Evolutionary conservation across 164 flowering plant genomes (phyloP), one percentile per base, ranked within the genome.

Genomic region (Dillenia suffruticosa): DNA sequence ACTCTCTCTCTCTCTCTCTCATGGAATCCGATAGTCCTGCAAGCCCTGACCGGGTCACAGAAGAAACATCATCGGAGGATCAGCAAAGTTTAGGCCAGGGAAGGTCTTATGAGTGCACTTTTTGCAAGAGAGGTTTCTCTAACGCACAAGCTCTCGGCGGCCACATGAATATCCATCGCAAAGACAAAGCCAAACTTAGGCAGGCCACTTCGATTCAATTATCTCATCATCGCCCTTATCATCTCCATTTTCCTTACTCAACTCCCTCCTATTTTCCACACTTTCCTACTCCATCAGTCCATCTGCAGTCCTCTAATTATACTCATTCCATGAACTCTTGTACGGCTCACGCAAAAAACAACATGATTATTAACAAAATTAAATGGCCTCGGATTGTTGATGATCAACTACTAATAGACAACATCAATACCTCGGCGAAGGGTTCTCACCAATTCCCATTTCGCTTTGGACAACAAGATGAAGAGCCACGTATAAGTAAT

Each of bases 121-220:
- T 75, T 48, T 81, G 84, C 67, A 81, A 76, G 67, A 67, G 80
- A 67, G 82, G 82, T 6, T 81, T 81, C 67, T 61, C 80, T 8
- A 78, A 76, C 48, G 84, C 84, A 55, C 84, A 81, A 49, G 84
- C 84, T 0, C 65, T 81, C 24, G 84, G 84, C 7, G 84, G 84
- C 16, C 84, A 81, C 67, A 81, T 81, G 84, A 81, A 81, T 45
- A 76, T 81, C 50, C 84, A 81, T 51, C 55, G 84, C 9, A 74
- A 61, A 65, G 80, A 77, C 65, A 76, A 74, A 24, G 78, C 73
- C 43, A 78, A 72, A 65, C 74, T 68, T 62, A 80, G 64, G 57
- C 70, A 66, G 56, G 12, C 63, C n/a, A 22, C 62, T n/a, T 9
- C 16, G 14, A 48, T 48, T 14, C 10, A 10, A n/a, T n/a, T 13